Base-by-base conservation (phyloP, 257 asterid genomes). In the Przewalskia tangutica region DNA sequence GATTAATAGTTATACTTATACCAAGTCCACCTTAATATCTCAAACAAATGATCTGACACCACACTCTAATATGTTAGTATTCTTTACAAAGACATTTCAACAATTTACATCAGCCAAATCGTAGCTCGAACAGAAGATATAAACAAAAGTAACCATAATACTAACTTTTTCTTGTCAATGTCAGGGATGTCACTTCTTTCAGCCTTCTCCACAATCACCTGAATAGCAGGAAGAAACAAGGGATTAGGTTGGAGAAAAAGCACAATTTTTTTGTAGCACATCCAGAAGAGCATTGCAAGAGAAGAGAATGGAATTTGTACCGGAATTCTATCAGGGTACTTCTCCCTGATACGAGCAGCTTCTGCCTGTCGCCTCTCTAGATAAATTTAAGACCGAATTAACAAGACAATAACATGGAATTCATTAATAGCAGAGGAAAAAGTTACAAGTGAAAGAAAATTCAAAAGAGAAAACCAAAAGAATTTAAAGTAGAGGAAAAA, bases 301-400 rank as follows among this genome's bases (percentile, higher is more conserved):
- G 46, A 82, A 80, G 27, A 10, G 50, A 56, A 27, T 13, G 14
- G 54, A 13, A 76, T 73, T 55, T 5, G 44, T 91, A 95, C 99
- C 85, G 98, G 99, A 76, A 95, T 95, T 90, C 99, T 89, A 79
- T 95, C 99, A 38, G 99, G 97, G 81, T 95, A 95, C 90, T 95
- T 95, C 91, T 95, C 99, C 89, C 98, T 89, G 85, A 95, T 94
- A 60, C 98, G 98, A 77, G 94, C 89, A 82, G 98, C 98, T 88
- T 95, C 99, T 18, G 97, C 97, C 82, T 93, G 98, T 66, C 98
- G 91, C 92, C 95, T 95, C 88, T 93, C 98, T 94, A 91, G 77
- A 89, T 50, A 42, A 73, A 48, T 1, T 3, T 13, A 73, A 20
- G 14, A 73, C 20, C 44, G 2, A 73, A 73, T 48, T 12, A 73